These are phyloP conservation scores for Pseudogymnoascus sp. DNA, from an alignment of 2,329 filamentous ascomycete species.

Conservation along the genomic window DNA sequence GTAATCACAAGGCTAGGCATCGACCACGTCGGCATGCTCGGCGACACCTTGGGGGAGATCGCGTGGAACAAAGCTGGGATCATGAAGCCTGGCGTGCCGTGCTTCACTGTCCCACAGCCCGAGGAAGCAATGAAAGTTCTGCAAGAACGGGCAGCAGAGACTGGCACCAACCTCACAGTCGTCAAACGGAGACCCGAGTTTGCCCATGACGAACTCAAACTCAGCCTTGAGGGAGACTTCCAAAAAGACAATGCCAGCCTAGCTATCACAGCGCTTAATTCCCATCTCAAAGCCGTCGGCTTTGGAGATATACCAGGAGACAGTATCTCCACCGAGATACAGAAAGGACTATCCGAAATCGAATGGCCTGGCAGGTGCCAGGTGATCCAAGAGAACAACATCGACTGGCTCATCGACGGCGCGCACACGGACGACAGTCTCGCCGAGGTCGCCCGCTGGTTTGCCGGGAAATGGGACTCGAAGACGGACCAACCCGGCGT, in stretches of 20 bases:
- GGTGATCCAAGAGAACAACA: constrained; percentile 39
- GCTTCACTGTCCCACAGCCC: constrained; percentile 56
- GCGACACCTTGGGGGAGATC: constrained; percentile 70
- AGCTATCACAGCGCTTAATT: constrained; percentile 45
- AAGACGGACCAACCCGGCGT: not conserved
- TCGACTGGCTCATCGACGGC: constrained; percentile 20
- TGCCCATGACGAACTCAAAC: constrained; percentile 25
- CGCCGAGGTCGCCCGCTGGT: constrained; percentile 72
- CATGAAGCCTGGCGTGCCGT: constrained; percentile 60
- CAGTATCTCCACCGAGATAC: constrained; percentile 55
- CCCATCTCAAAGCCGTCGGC: constrained; percentile 38
- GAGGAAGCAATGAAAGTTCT: constrained; percentile 52
- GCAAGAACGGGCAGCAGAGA: constrained; percentile 45
- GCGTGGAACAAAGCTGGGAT: constrained; percentile 92
- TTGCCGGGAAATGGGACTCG: constrained; percentile 41
- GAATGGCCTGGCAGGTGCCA: constrained; percentile 74
- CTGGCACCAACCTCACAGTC: constrained; percentile 19
- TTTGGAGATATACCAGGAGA: constrained; percentile 20
- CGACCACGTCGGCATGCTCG: constrained; percentile 77
- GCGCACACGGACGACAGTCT: constrained; percentile 62
- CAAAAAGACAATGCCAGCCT: constrained; percentile 53
- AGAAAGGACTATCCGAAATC: constrained; percentile 62
- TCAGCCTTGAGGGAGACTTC: constrained; percentile 41
- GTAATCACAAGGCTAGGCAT: constrained; percentile 77
- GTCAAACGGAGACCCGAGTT: constrained; percentile 17